Evolutionary conservation across 2,329 filamentous ascomycete genomes (phyloP).

Genomic region (Hymenoscyphus albidus): DNA sequence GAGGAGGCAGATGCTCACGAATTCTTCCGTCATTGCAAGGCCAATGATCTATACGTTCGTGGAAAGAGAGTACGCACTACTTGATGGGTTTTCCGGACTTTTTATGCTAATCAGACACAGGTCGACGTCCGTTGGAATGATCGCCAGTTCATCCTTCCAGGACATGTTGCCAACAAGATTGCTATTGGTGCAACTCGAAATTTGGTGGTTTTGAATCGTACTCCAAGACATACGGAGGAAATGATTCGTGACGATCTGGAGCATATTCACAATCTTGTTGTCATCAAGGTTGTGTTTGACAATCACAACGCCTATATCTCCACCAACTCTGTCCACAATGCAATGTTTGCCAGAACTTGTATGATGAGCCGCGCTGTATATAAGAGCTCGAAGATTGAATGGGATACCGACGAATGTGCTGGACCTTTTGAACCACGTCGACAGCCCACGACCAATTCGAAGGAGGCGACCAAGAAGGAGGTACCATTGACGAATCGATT

Average conservation of each 20-base stretch:
- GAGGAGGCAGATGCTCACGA: slow-evolving; percentile 57
- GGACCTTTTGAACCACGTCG: slow-evolving; percentile 30
- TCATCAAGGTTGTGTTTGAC: slow-evolving; percentile 54
- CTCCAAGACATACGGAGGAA: slow-evolving; percentile 56
- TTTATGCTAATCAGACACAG: slow-evolving; percentile 39
- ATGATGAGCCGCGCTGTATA: slow-evolving; percentile 66
- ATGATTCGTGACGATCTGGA: slow-evolving; percentile 69
- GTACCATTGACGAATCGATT: slow-evolving; percentile 56
- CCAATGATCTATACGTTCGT: slow-evolving; percentile 64
- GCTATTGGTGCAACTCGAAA: slow-evolving; percentile 67
- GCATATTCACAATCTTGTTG: slow-evolving; percentile 75
- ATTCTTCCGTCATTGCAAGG: slow-evolving; percentile 62
- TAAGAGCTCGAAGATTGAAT: slow-evolving; percentile 67
- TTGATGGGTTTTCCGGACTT: not conserved
- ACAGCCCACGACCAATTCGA: slow-evolving; percentile 28
- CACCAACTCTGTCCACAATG: slow-evolving; percentile 73
- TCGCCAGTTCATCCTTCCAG: slow-evolving; percentile 62
- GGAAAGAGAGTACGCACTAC: slow-evolving; percentile 57
- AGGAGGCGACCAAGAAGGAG: slow-evolving; percentile 37
- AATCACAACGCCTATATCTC: slow-evolving; percentile 64
- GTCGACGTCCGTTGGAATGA: slow-evolving; percentile 67
- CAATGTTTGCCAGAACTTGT: slow-evolving; percentile 71
- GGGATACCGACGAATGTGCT: slow-evolving; percentile 69
- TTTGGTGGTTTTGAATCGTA: slow-evolving; percentile 61
- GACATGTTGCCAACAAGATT: slow-evolving; percentile 62